Evolutionary conservation across 2,329 filamentous ascomycete genomes (phyloP).

Genomic region (Paecilomyces niveus): DNA sequence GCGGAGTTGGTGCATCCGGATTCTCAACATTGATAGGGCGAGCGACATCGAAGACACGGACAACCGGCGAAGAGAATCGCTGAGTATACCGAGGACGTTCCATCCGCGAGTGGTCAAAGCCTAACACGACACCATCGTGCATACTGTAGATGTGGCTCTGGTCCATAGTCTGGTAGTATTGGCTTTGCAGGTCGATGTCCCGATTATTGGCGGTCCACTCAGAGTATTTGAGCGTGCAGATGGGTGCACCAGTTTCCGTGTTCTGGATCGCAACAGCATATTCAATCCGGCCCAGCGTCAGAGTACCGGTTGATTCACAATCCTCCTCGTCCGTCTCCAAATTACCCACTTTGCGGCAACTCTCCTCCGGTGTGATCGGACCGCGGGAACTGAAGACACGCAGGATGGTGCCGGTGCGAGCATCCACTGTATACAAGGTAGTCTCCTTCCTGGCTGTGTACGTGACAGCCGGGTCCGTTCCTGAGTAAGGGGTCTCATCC

Average conservation of each 20-base stretch:
- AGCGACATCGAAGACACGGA: conserved; percentile 81
- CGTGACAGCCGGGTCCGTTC: conserved; percentile 67
- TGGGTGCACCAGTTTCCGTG: conserved; percentile 61
- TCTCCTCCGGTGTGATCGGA: conserved; percentile 62
- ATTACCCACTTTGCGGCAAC: conserved; percentile 64
- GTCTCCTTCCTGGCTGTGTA: conserved; percentile 92
- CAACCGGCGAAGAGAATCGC: conserved; percentile 69
- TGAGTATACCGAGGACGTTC: conserved; percentile 57
- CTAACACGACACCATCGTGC: conserved; percentile 77
- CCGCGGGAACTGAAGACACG: conserved; percentile 77
- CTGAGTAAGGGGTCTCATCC: conserved; percentile 73
- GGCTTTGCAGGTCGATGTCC: conserved; percentile 76
- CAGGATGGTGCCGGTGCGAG: conserved; percentile 71
- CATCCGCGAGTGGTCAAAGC: conserved; percentile 60
- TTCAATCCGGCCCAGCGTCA: conserved; percentile 78
- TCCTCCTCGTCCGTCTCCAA: conserved; percentile 59
- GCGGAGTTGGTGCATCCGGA: conserved; percentile 56
- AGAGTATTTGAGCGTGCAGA: conserved; percentile 85
- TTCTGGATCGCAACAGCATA: conserved; percentile 84
- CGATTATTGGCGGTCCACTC: conserved; percentile 93
- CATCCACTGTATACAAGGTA: conserved; percentile 81
- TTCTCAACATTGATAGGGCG: conserved; percentile 61
- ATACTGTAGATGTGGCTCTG: conserved; percentile 82
- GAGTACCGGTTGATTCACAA: conserved; percentile 70
- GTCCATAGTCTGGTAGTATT: conserved; percentile 75